Evolutionary conservation across 176 grass and related monocot genomes (phyloP), one percentile per base, ranked within the genome.

Genomic region (Eleusine indica): DNA sequence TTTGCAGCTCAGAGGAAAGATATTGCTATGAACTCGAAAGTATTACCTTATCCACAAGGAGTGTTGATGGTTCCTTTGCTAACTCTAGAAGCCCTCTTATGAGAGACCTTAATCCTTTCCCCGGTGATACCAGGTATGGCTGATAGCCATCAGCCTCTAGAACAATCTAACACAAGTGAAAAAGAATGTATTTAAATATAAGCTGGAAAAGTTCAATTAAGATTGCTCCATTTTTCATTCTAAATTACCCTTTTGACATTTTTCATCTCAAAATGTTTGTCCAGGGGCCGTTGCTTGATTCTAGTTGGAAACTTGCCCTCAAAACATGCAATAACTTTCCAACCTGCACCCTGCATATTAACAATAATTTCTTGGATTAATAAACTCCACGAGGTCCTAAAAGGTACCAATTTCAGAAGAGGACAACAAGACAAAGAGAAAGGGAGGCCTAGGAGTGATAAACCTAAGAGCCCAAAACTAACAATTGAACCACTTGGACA

Each of bases 141-240:
- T 97, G 94, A 80, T 97, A 97, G 85, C 94, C 94, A 75, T 97
- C 94, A 25, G 91, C 94, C 85, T 97, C 94, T 84, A 97, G 66
- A 42, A 97, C 94, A 94, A 97, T 97, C 94, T 97, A 84, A 4
- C 3, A 53, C 51, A 17, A 17, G 51, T 3, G 51, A 53, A 18
- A 53, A 47, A 47, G 8, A 47, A 47, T 47, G 44, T 47, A 47
- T 47, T 2, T 47, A 47, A 47, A 47, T 10, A 47, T 47, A 47
- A 47, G 44, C 11, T 47, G 44, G 44, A 47, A 8, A 12, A 47
- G 11, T 47, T 47, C 9, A 47, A 47, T 47, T 47, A 47, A 47
- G 2, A 2, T 47, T 47, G 7, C 44, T 47, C 44, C 8, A 10
- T 10, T 47, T 47, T 10, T 47, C 44, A 47, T 47, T 47, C 9